Conservation (phyloP, 192 early-diverging fungal species). For the Backusella westeae region DNA sequence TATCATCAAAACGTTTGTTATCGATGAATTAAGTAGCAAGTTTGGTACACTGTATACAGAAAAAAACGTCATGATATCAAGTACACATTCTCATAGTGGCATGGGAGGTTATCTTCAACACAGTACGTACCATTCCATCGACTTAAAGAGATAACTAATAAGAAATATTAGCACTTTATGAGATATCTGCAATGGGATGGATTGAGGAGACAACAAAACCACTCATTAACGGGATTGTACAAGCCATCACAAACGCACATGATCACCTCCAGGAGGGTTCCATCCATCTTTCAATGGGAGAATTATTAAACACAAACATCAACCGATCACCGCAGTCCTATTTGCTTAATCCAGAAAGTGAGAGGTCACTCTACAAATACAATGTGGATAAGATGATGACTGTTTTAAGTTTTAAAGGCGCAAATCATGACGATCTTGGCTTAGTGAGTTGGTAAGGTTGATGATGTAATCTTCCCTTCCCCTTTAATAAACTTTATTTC, state of each 20-base stretch:
- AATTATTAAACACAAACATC: slow-evolving; percentile 30
- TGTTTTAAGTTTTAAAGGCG: slow-evolving; percentile 19
- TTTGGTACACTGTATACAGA: slow-evolving; percentile 16
- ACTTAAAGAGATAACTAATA: neutral
- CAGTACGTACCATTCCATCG: slow-evolving; percentile 13
- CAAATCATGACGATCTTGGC: slow-evolving; percentile 18
- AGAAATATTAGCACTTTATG: slow-evolving; percentile 22
- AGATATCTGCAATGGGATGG: slow-evolving; percentile 26
- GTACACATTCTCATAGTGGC: slow-evolving; percentile 35
- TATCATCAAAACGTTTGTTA: slow-evolving; percentile 20
- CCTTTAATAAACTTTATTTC: neutral
- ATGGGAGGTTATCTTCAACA: slow-evolving; percentile 37
- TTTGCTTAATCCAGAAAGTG: slow-evolving; percentile 28
- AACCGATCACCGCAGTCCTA: slow-evolving; percentile 32
- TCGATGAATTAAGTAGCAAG: neutral
- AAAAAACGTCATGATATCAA: slow-evolving; percentile 25
- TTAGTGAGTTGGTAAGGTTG: slow-evolving; percentile 25
- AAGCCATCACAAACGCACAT: slow-evolving; percentile 31
- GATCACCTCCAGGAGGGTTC: slow-evolving; percentile 16
- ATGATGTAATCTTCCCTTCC: neutral
- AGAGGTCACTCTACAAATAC: slow-evolving; percentile 22
- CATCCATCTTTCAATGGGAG: slow-evolving; percentile 12
- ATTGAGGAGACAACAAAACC: slow-evolving; percentile 28
- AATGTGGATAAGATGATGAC: slow-evolving; percentile 35
- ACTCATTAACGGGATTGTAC: slow-evolving; percentile 23